These are phyloP conservation scores for Taphrina communis DNA, from an alignment of 1,139 yeast species.

Conservation along the genomic window DNA sequence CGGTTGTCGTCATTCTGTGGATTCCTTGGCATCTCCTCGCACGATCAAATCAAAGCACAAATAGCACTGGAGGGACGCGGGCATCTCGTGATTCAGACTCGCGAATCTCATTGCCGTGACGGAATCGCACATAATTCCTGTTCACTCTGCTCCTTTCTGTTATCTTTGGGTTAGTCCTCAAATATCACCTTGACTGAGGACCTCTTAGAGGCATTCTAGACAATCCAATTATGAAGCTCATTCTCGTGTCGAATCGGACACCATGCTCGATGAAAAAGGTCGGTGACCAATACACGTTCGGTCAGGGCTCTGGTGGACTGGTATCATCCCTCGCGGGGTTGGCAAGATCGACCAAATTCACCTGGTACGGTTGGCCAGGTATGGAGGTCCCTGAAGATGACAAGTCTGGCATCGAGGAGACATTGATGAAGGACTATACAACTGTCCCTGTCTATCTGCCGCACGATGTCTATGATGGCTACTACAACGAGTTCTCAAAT, in stretches of 20 bases:
- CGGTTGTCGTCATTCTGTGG: no score
- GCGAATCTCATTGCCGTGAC: no score
- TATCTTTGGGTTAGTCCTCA: no score
- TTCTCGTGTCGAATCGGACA: slow-evolving; percentile 91
- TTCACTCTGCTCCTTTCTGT: no score
- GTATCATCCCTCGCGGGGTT: slow-evolving; percentile 95
- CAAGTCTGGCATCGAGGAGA: slow-evolving; percentile 69
- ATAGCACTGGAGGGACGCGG: no score
- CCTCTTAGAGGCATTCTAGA: no score
- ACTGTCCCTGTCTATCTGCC: slow-evolving; percentile 88
- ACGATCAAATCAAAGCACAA: no score
- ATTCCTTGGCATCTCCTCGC: no score
- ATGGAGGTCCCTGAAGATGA: slow-evolving; percentile 82
- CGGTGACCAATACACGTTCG: slow-evolving; percentile 67
- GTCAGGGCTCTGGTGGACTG: slow-evolving; percentile 96
- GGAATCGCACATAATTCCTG: no score
- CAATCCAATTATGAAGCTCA: slow-evolving; percentile 43
- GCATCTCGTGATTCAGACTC: no score
- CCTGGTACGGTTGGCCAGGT: slow-evolving; percentile 98
- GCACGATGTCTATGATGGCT: slow-evolving; percentile 91
- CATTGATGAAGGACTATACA: slow-evolving; percentile 75
- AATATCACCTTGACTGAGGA: no score
- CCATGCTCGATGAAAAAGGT: slow-evolving; percentile 85
- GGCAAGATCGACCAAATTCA: slow-evolving; percentile 81
- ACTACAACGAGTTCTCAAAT: slow-evolving; percentile 94